phyloP scores from a whole-genome alignment of 140 eudicot genomes.

The Ambrosia hybrid region DNA sequence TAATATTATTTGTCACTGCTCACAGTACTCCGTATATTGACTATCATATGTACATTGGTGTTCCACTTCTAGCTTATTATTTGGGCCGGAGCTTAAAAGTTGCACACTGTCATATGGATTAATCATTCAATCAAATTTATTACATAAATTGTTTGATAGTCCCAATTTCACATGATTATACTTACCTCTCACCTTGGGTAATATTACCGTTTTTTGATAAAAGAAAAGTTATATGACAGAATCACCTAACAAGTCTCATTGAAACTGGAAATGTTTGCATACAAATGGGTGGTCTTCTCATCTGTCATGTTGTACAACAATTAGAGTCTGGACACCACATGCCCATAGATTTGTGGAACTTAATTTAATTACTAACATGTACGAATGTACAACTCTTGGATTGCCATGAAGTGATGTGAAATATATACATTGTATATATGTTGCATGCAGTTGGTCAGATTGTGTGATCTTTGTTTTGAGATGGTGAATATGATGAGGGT shows the following conservation, averaged over 20 bases:
- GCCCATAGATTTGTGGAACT: constrained; percentile 28
- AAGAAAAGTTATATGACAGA: not conserved
- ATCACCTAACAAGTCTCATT: constrained; percentile 5
- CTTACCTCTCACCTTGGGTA: not conserved
- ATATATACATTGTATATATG: constrained; percentile 19
- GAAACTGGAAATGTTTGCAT: constrained; percentile 29
- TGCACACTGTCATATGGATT: not conserved
- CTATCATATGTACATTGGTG: constrained; percentile 10
- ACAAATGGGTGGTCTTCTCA: constrained; percentile 29
- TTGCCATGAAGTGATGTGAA: constrained; percentile 33
- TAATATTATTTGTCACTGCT: not conserved
- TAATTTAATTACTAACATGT: constrained; percentile 4
- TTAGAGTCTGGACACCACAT: constrained; percentile 21
- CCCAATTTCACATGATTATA: not conserved
- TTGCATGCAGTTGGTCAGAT: constrained; percentile 30
- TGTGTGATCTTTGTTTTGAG: constrained; percentile 24
- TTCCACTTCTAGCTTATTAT: not conserved
- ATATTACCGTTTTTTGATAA: constrained; percentile 1
- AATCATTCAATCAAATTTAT: too few relatives aligned
- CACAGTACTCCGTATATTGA: not conserved
- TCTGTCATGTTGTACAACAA: constrained; percentile 23
- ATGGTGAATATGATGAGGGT: constrained; percentile 37
- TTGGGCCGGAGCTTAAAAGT: not conserved
- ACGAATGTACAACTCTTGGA: constrained; percentile 20
- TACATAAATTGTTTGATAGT: too few relatives aligned